Percentiles rank a stretch among this genome's conserved stretches.
phyloP scores from a whole-genome alignment of 805 yeast genomes.

The Candida insectalens region DNA sequence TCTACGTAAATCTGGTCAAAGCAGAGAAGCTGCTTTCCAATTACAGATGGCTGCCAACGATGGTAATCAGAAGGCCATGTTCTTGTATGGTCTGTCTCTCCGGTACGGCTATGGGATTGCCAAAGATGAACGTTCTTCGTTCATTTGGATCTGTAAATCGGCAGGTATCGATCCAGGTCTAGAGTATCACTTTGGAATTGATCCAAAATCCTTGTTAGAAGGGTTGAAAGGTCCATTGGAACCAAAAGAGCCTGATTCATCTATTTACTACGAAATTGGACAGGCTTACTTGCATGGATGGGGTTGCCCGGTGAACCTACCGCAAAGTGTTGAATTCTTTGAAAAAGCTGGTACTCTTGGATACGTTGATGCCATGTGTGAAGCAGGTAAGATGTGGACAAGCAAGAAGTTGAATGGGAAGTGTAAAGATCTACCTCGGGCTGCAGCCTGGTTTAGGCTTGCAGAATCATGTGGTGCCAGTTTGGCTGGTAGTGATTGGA shows the following conservation, averaged over 20 bases:
- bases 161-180: constrained; percentile 25
- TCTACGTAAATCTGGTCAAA: constrained; percentile 46
- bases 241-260: constrained; percentile 11
- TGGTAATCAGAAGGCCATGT: constrained; percentile 61
- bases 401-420: constrained; percentile 37
- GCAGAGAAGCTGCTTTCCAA: constrained; percentile 61
- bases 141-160: constrained; percentile 52
- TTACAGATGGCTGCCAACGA: constrained; percentile 52
- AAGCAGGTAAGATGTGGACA: constrained; percentile 62
- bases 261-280: constrained; percentile 44
- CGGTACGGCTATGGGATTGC: constrained; percentile 62
- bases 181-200: constrained; percentile 15
- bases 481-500: constrained; percentile 65
- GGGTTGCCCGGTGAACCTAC: constrained; percentile 46
- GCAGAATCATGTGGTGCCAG: constrained; percentile 55
- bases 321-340: constrained; percentile 45
- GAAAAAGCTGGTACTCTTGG: constrained; percentile 63
- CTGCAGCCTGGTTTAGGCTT: constrained; percentile 62
- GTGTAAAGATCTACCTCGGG: constrained; percentile 48
- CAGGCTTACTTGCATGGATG: constrained; percentile 45
- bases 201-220: constrained; percentile 29
- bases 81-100: constrained; percentile 57
- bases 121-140: constrained; percentile 42
- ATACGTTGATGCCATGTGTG: constrained; percentile 56
- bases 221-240: constrained; percentile 10